Evolutionary conservation across 768 basidiomycete genomes (phyloP).

Genomic region (Auricularia sp.): DNA sequence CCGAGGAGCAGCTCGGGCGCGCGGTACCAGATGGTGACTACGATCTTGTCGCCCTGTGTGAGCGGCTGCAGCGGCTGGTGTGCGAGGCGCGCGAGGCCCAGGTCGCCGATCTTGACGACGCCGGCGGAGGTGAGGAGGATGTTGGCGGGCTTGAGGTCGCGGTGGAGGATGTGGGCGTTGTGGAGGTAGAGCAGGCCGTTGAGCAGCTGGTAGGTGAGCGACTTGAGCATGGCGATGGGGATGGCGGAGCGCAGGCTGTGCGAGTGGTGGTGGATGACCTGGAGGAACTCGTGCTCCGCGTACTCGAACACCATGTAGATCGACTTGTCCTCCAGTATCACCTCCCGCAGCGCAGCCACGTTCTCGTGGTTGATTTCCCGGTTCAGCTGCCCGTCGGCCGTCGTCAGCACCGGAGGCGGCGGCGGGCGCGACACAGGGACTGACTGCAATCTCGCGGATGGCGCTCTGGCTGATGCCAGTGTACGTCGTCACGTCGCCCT

Average conservation of each 20-base stretch:
- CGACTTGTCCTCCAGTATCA: conserved; percentile 94
- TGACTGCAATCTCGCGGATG: conserved; percentile 87
- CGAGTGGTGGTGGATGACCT: conserved; percentile 98
- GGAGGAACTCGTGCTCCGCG: conserved; percentile 98
- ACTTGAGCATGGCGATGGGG: conserved; percentile 73
- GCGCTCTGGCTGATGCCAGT: conserved; percentile 98
- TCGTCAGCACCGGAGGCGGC: no score
- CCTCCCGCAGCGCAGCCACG: conserved; percentile 82
- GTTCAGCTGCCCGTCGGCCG: conserved; percentile 50
- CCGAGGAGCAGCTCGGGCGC: conserved; percentile 94
- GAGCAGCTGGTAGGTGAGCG: conserved; percentile 85
- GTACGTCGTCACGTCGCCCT: conserved; percentile 90
- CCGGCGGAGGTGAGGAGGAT: conserved; percentile 87
- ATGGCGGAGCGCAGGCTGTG: conserved; percentile 76
- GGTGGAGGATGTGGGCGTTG: conserved; percentile 87
- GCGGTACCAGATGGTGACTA: conserved; percentile 99
- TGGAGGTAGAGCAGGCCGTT: conserved; percentile 94
- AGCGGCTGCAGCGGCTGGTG: conserved; percentile 87
- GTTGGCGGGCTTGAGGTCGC: conserved; percentile 97
- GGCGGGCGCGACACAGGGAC: not conserved
- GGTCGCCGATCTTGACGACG: conserved; percentile 95
- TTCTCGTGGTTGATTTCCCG: conserved; percentile 87
- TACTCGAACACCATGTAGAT: conserved; percentile 99
- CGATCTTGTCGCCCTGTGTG: conserved; percentile 92
- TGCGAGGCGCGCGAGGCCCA: conserved; percentile 86